Percentiles rank a stretch among this genome's conserved stretches.
phyloP scores from a whole-genome alignment of 2,329 filamentous ascomycete species.

The Colletotrichum spaethianum region DNA sequence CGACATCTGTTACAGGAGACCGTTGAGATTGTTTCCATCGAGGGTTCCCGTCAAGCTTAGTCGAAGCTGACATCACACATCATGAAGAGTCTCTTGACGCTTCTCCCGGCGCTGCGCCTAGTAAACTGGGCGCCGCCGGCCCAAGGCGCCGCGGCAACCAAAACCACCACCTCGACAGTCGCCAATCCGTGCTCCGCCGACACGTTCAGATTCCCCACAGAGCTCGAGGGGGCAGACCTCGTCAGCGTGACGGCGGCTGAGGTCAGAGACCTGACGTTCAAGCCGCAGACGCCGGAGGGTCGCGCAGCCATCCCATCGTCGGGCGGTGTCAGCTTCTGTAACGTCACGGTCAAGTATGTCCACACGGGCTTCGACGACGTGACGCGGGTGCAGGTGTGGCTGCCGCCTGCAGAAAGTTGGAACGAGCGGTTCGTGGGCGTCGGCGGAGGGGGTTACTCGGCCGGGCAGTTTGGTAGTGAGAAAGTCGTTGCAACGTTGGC shows the following conservation, averaged over 20 bases:
- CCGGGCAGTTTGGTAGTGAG: slow-evolving; percentile 44
- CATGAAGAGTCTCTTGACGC: slow-evolving; percentile 19
- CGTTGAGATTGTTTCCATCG: not conserved
- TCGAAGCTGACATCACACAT: not conserved
- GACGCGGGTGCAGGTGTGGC: slow-evolving; percentile 47
- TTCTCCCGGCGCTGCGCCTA: slow-evolving; percentile 5
- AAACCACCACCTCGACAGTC: not conserved
- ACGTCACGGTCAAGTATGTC: slow-evolving; percentile 45
- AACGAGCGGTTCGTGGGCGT: slow-evolving; percentile 50
- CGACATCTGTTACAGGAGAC: not conserved
- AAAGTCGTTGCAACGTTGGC: slow-evolving; percentile 28
- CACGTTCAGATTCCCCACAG: slow-evolving; percentile 10
- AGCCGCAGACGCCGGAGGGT: slow-evolving; percentile 31
- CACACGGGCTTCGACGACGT: slow-evolving; percentile 46
- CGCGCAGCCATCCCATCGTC: slow-evolving; percentile 36
- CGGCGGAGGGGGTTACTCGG: slow-evolving; percentile 50
- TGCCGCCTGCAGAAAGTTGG: slow-evolving; percentile 46
- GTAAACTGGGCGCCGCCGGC: not conserved
- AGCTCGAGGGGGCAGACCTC: slow-evolving; percentile 25
- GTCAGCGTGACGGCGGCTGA: slow-evolving; percentile 16
- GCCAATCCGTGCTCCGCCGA: slow-evolving; percentile 11
- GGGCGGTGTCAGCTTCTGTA: slow-evolving; percentile 46
- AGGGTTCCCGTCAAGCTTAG: not conserved
- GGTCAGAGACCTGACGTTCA: slow-evolving; percentile 24
- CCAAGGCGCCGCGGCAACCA: not conserved